Evolutionary conservation across 345 rosid species (phyloP), one percentile per base, ranked within the genome.

Genomic region (Gossypium rotundifolium): DNA sequence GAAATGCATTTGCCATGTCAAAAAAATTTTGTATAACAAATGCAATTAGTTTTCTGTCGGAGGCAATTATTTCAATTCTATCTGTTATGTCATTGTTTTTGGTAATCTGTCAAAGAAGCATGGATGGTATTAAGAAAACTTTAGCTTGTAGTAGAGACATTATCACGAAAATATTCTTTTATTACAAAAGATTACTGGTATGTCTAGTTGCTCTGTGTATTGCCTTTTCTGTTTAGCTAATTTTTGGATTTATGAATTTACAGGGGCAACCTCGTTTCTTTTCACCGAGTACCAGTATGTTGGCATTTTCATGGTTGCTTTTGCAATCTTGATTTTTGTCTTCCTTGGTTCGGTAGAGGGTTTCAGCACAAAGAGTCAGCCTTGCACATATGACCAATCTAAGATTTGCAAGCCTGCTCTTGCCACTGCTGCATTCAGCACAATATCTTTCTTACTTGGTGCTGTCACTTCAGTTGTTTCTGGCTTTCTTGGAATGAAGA

Each of bases 381-480:
- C 88, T 80, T 90, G 95, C 84, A 84, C 81, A 3, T 85, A 82
- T 72, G 89, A 90, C 42, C 62, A 63, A 53, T 64, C 66, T 23
- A 88, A 5, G 40, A 5, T 33, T 33, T 33, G 40, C 40, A 33
- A 33, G 40, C 40, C 40, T 33, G 40, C 40, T 73, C 89, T 90
- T 61, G 94, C 90, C 72, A 89, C 91, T 72, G 91, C 91, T 74
- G 78, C 73, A 63, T 90, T 90, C 80, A 88, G 94, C 87, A 90
- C 92, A 27, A 38, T 87, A 70, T 70, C 94, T 69, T 90, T 88
- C 75, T 70, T 88, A 83, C 90, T 90, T 9, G 94, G 94, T 23
- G 92, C 81, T 63, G 10, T 92, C 40, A 33, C 40, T 33, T 33
- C 40, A 33, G 40, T 33, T 33, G 40, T 33, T 33, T 33, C 40